phyloP scores from a whole-genome alignment of 495 filamentous ascomycete species.

The Aspergillus mulundensis region DNA sequence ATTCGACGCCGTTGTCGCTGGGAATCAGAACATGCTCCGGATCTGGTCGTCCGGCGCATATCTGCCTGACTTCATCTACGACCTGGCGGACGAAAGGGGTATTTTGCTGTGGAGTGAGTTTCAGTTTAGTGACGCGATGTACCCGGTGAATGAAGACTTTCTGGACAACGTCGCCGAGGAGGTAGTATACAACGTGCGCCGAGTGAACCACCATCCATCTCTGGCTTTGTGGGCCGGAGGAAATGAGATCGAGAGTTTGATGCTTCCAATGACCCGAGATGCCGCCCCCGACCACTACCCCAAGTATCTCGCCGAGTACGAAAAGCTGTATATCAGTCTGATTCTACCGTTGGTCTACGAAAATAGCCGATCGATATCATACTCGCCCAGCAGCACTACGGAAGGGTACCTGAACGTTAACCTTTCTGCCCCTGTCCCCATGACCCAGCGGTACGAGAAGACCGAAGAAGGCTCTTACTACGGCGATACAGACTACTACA shows the following conservation, averaged over 20 bases:
- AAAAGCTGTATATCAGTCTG: slow-evolving; percentile 57
- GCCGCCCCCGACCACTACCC: slow-evolving; percentile 43
- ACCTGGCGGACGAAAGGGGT: slow-evolving; percentile 62
- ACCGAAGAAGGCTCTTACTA: slow-evolving; percentile 53
- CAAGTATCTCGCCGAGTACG: slow-evolving; percentile 53
- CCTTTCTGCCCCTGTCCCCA: slow-evolving; percentile 52
- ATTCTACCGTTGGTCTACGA: slow-evolving; percentile 60
- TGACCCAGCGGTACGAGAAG: slow-evolving; percentile 60
- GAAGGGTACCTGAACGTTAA: slow-evolving; percentile 60
- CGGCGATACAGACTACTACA: slow-evolving; percentile 67
- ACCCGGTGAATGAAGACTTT: slow-evolving; percentile 53
- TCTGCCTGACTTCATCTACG: slow-evolving; percentile 63
- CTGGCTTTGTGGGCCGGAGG: slow-evolving; percentile 65
- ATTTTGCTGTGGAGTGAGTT: slow-evolving; percentile 68
- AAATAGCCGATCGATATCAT: slow-evolving; percentile 62
- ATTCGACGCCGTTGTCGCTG: slow-evolving; percentile 53
- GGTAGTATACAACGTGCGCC: slow-evolving; percentile 58
- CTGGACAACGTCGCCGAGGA: slow-evolving; percentile 57
- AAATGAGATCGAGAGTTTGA: slow-evolving; percentile 61
- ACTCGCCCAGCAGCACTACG: slow-evolving; percentile 63
- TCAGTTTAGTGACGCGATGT: slow-evolving; percentile 61
- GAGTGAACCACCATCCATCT: slow-evolving; percentile 64
- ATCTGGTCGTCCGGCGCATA: slow-evolving; percentile 65
- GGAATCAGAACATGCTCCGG: slow-evolving; percentile 67
- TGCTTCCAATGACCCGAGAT: slow-evolving; percentile 43